Evolutionary conservation across 2,329 filamentous ascomycete genomes (phyloP), one percentile per base, ranked within the genome.

Genomic region (Ascochyta viciae-villosae): DNA sequence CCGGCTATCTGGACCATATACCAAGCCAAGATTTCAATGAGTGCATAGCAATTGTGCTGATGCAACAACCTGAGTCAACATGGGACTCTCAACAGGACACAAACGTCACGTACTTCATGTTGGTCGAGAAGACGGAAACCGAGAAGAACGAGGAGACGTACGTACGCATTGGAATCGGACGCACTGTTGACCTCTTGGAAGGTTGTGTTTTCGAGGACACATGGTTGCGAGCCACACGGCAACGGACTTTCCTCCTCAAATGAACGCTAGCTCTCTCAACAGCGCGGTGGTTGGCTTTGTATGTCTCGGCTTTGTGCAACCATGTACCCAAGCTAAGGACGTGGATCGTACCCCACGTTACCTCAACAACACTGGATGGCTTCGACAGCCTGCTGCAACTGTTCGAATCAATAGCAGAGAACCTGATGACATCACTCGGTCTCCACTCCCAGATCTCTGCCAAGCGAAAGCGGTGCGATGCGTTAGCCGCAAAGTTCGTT

Each of bases 401-500:
- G 29, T 12, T 31, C 29, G 13, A 8, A 31, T 31, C 29, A 31
- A 31, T 12, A 31, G 10, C 27, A 29, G 10, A 15, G 29, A 31
- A 13, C 15, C 9, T 19, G 6, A 19, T 49, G 38, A 35, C 38
- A 49, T 42, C 29, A 42, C 12, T 49, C 8, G 38, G 6, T 27
- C 8, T 35, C 24, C 37, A 19, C 22, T 24, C 3, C 23, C 39
- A 7, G 6, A 38, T 27, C 33, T 29, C 26, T 29, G 15, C 38
- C 39, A 43, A 43, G 39, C 15, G 8, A 27, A 12, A 31, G 46
- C 29, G 9, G 29, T 10, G 47, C 39, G 39, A 37, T 37, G 39
- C 29, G 29, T 41, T 43, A 38, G 47, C 39, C 15, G 39, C 47
- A 42, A 42, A 42, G 27, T 22, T 50, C 42, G 38, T 35, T n/a